phyloP scores from a whole-genome alignment of 305 asterid genomes.

The Salvia sclarea region DNA sequence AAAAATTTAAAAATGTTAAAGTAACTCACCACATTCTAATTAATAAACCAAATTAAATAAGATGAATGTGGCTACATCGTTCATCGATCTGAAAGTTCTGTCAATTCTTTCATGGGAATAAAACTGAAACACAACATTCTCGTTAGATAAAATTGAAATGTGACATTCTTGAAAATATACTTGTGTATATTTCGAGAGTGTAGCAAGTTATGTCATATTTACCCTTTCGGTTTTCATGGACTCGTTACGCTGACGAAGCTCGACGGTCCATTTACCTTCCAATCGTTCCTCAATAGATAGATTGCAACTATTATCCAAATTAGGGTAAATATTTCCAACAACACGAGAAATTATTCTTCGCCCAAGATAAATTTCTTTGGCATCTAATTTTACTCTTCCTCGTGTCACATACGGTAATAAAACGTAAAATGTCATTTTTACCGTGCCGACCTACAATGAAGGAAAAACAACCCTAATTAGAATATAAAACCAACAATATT shows the following conservation, averaged over 20 bases:
- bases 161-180: too few relatives aligned
- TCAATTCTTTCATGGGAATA: neutral
- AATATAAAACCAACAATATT: too few relatives aligned
- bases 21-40: neutral
- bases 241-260: neutral
- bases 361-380: neutral
- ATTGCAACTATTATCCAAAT: neutral
- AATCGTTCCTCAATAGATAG: neutral
- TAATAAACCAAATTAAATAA: neutral
- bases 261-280: neutral
- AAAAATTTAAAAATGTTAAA: neutral
- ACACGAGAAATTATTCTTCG: neutral
- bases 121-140: neutral
- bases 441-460: neutral
- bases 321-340: neutral
- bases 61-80: neutral
- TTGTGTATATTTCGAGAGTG: too few relatives aligned
- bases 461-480: neutral
- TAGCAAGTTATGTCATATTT: neutral
- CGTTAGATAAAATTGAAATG: too few relatives aligned
- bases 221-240: slow-evolving; percentile 9
- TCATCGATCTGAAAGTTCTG: slow-evolving; percentile 1
- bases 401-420: neutral
- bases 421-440: neutral
- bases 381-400: neutral